Conservation (phyloP, 2,329 filamentous ascomycete genomes). For the Xenoacremonium recifei region DNA sequence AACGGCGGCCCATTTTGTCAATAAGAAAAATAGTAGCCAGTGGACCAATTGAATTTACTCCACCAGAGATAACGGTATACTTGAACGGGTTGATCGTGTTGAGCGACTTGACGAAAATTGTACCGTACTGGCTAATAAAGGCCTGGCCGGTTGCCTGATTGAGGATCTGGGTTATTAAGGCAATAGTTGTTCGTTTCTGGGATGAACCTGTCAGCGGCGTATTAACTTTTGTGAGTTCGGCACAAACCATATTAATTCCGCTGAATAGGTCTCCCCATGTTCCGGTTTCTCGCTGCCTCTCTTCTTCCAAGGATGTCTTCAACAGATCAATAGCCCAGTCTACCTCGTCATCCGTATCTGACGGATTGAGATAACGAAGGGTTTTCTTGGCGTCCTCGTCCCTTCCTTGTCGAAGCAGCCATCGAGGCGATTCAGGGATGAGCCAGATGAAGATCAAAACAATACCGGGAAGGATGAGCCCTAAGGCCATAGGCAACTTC, state of each 20-base stretch:
- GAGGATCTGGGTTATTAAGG: slow-evolving; percentile 26
- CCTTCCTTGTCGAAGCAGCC: slow-evolving; percentile 19
- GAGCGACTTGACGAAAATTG: slow-evolving; percentile 25
- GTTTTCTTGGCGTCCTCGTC: slow-evolving; percentile 13
- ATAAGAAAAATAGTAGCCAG: background rate
- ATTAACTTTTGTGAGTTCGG: slow-evolving; percentile 16
- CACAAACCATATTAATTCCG: slow-evolving; percentile 9
- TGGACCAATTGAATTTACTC: slow-evolving; percentile 2
- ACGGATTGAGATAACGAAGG: slow-evolving; percentile 8
- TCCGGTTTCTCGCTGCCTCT: too few species aligned
- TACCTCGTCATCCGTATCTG: too few species aligned
- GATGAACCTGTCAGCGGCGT: slow-evolving; percentile 6
- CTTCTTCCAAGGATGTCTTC: slow-evolving; percentile 11
- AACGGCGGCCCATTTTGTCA: slow-evolving; percentile 8
- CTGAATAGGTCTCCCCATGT: slow-evolving; percentile 15
- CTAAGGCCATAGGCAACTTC: slow-evolving; percentile 20
- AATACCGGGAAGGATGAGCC: slow-evolving; percentile 18
- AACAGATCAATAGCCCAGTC: too few species aligned
- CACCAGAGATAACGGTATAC: slow-evolving; percentile 12
- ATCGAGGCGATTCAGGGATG: slow-evolving; percentile 25
- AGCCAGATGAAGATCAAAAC: slow-evolving; percentile 15
- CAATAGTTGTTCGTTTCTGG: slow-evolving; percentile 21
- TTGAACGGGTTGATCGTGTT: slow-evolving; percentile 27
- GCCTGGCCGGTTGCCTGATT: slow-evolving; percentile 25
- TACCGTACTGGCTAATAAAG: slow-evolving; percentile 27